phyloP scores from a whole-genome alignment of 2,329 filamentous ascomycete genomes.

The Aureobasidium mangrovei region DNA sequence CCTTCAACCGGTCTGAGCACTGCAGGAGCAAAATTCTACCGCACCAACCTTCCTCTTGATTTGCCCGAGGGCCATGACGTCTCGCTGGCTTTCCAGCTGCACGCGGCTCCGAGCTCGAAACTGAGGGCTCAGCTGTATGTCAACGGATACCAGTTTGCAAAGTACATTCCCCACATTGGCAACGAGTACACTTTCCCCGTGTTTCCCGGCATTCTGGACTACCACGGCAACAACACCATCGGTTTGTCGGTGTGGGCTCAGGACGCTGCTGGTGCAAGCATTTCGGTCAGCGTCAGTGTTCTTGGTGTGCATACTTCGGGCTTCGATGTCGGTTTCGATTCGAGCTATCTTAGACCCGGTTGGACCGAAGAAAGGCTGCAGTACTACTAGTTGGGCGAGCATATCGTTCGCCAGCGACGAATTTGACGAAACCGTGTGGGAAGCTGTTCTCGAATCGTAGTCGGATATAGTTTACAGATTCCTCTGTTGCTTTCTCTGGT shows the following conservation, averaged over 20 bases:
- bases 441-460: too few relatives aligned
- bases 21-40: constrained; percentile 49
- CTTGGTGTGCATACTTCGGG: constrained; percentile 45
- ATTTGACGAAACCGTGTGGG: too few relatives aligned
- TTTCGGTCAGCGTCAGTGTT: constrained; percentile 37
- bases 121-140: constrained; percentile 52
- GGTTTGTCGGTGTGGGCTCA: constrained; percentile 54
- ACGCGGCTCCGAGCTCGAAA: constrained; percentile 35
- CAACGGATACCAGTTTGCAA: constrained; percentile 54
- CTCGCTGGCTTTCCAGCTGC: constrained; percentile 48
- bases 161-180: constrained; percentile 52
- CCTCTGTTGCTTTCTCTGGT: too few relatives aligned
- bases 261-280: constrained; percentile 40
- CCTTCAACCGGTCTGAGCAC: constrained; percentile 27
- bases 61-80: constrained; percentile 47
- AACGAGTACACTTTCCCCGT: constrained; percentile 55
- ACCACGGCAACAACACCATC: constrained; percentile 50
- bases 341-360: constrained; percentile 40
- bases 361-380: constrained; percentile 35
- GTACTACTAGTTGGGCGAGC: constrained; percentile 20
- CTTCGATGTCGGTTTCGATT: constrained; percentile 27
- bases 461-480: too few relatives aligned
- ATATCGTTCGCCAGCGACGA: too few relatives aligned
- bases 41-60: constrained; percentile 42
- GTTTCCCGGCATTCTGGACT: constrained; percentile 50